Percentiles rank a stretch among this genome's conserved stretches.
Evolutionary conservation across 352 stramenopile species (phyloP).

Genomic region (Phytophthora pinifolia): DNA sequence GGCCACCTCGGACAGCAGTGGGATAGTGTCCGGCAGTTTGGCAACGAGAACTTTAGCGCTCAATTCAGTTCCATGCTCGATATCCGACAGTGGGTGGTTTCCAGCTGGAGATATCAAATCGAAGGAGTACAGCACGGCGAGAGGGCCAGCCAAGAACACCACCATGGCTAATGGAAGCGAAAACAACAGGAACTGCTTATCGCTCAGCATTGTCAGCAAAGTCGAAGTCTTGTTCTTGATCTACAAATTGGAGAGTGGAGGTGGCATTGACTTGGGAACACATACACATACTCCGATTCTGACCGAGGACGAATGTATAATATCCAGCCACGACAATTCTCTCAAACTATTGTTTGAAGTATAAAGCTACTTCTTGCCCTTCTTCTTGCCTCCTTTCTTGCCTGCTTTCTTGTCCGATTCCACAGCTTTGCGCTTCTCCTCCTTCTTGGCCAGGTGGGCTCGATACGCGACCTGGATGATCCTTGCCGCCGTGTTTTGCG

Average conservation of each 20-base stretch:
- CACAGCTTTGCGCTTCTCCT: constrained; percentile 62
- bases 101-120: constrained; percentile 2
- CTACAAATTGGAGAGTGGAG: constrained; percentile 7
- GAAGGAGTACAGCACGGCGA: constrained; percentile 23
- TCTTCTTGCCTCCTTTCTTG: constrained; percentile 59
- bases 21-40: constrained; percentile 9
- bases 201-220: not conserved
- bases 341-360: not conserved
- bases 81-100: not conserved
- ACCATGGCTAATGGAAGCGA: constrained; percentile 10
- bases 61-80: not conserved
- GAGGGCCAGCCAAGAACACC: constrained; percentile 15
- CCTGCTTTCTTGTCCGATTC: constrained; percentile 68
- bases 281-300: constrained; percentile 5
- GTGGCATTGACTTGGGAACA: not conserved
- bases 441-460: constrained; percentile 40
- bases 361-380: constrained; percentile 45
- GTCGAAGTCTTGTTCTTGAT: not conserved
- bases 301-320: constrained; percentile 17
- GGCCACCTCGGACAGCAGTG: constrained; percentile 17
- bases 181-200: constrained; percentile 26
- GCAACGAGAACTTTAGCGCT: not conserved
- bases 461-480: constrained; percentile 73
- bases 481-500: constrained; percentile 62
- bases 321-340: not conserved